Percentiles rank a stretch among this genome's conserved stretches.
Evolutionary conservation across 2,329 filamentous ascomycete species (phyloP).

Genomic region (Neonectria magnoliae): DNA sequence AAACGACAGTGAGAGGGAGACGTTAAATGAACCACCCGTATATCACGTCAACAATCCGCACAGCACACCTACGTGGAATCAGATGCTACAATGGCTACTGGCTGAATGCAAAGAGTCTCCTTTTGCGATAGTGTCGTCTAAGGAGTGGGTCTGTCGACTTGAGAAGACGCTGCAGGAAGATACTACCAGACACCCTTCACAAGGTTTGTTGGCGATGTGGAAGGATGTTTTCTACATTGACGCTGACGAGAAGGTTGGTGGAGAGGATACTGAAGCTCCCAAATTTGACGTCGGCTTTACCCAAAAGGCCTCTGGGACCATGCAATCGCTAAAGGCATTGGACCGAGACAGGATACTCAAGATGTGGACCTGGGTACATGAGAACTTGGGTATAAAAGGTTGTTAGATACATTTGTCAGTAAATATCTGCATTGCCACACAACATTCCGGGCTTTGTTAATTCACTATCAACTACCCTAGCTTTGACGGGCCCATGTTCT

Average conservation of each 20-base stretch:
- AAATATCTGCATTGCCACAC: neutral
- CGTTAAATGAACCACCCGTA: slow-evolving; percentile 1
- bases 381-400: neutral
- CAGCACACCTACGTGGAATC: slow-evolving; percentile 26
- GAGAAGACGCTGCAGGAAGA: slow-evolving; percentile 17
- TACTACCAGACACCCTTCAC: slow-evolving; percentile 27
- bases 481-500: too few species aligned
- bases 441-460: neutral
- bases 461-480: neutral
- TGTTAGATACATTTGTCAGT: neutral
- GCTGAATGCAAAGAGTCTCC: neutral
- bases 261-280: neutral
- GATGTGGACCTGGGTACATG: slow-evolving; percentile 38
- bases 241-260: neutral
- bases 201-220: slow-evolving; percentile 38
- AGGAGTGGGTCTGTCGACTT: slow-evolving; percentile 31
- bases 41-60: slow-evolving; percentile 41
- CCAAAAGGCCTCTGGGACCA: slow-evolving; percentile 17
- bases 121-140: slow-evolving; percentile 7
- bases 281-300: slow-evolving; percentile 27
- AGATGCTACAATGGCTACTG: slow-evolving; percentile 37
- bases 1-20: neutral
- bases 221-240: slow-evolving; percentile 17
- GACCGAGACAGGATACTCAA: slow-evolving; percentile 24
- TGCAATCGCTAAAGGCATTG: slow-evolving; percentile 26